Evolutionary conservation across 768 basidiomycete species (phyloP), one percentile per base, ranked within the genome.

Genomic region (Vararia minispora): DNA sequence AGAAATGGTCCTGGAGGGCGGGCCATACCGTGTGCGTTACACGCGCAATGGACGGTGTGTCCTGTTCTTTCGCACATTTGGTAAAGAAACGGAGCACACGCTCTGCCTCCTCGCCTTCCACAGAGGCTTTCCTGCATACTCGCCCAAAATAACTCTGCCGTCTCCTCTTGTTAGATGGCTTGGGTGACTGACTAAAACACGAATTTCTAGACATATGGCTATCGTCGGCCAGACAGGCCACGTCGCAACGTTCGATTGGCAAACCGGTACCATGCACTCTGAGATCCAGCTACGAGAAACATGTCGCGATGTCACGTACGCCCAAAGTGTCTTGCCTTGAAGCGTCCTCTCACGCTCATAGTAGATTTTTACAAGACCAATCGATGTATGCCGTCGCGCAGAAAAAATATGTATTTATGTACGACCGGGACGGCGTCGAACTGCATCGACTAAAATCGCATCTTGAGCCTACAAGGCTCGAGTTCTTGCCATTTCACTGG

Each of bases 401-500:
- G 60, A 86, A 88, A 59, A 85, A 90, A 67, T 87, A 94, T 54
- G 86, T 84, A 13, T 99, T 86, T 59, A 89, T 99, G 31, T 98
- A 99, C 47, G 95, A 98, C 59, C 73, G 79, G 23, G 75, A 89
- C 48, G 94, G 95, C 16, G 82, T 95, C 11, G 95, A 98, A 55
- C 59, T 99, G 4, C 95, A 98, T 52, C 69, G 76, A 45, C 65
- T 91, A 11, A 81, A 81, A 54, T 65, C 76, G 1, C 87, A 90
- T 49, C 73, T 95, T 44, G 95, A 98, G 51, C 84, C 89, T 2
- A 88, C 86, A 5, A 67, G 81, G 42, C 71, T 99, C 27, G 88
- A 92, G 51, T 98, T 89, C 55, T 68, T 99, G 6, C 90, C 89
- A 0, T 97, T 91, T 50, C 95, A 99, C 55, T 99, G 88, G 82